Base-by-base conservation (phyloP, 805 yeast genomes). In the Tetrapisispora arboricola region DNA sequence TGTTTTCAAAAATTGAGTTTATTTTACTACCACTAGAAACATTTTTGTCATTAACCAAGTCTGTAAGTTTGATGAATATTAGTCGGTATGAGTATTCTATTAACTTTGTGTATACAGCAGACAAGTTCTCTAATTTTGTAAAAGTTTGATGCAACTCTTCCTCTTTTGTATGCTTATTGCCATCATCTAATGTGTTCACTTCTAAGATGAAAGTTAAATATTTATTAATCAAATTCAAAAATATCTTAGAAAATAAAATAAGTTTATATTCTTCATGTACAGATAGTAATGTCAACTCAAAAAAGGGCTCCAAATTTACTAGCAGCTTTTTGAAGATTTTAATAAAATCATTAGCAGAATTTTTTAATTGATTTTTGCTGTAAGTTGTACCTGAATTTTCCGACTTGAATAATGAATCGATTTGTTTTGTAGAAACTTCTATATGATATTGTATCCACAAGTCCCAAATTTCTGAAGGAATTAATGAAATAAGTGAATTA, bases 361-460 rank as follows among this genome's bases (percentile, higher is more conserved):
- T 42, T 8, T 29, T 16, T 26, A 55, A 39, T n/a, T n/a, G 15
- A n/a, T 32, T 11, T 32, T n/a, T 22, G 17, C 17, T 34, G 3
- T 7, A 9, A 16, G 11, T 16, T 21, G 47, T 49, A 18, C 36
- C 28, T 9, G 60, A 43, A 26, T 45, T 38, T 1, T 59, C 55
- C 3, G 71, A 53, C 7, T 22, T 34, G 10, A 34, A 34, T 10
- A 76, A 68, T 29, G 67, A 70, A 4, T 60, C 57, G 39, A 68
- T 72, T 46, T 76, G 68, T 31, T 62, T 63, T 12, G 54, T 51
- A 4, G 78, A 72, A 25, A 70, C 54, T 21, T 65, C 63, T 6
- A 63, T 53, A 49, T 77, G 81, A 47, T 72, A 64, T 7, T 58
- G 57, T 1, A 76, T 57, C 79, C 80, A 71, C 15, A 58, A 57